Evolutionary conservation across 768 basidiomycete genomes (phyloP).

Genomic region (Punctularia strigosozonata): DNA sequence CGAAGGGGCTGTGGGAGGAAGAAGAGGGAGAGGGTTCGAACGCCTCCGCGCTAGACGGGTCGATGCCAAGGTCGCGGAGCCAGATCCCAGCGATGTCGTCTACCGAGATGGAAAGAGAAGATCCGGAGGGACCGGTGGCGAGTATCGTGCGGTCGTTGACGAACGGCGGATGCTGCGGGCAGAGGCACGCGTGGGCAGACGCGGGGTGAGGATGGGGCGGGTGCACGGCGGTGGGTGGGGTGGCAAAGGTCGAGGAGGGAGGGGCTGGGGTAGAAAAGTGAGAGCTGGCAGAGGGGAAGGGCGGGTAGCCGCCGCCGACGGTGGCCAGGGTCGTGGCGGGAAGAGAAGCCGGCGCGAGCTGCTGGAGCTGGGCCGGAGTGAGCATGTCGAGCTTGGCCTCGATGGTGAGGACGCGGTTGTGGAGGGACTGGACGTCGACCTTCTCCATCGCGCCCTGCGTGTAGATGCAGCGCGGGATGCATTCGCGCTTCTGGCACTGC

Average conservation of each 20-base stretch:
- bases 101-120: constrained; percentile 39
- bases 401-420: constrained; percentile 66
- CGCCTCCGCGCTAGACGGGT: constrained; percentile 14
- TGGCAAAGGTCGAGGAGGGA: background rate
- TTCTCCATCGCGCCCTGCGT: constrained; percentile 79
- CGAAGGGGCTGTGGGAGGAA: constrained; percentile 4
- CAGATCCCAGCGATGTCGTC: constrained; percentile 51
- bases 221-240: too few species aligned
- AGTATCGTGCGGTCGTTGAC: constrained; percentile 27
- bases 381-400: constrained; percentile 35
- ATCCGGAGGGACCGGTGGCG: constrained; percentile 25
- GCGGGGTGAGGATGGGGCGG: too few species aligned
- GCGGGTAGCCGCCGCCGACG: constrained; percentile 7
- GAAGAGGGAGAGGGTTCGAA: constrained; percentile 9
- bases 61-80: constrained; percentile 41
- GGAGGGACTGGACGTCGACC: constrained; percentile 76
- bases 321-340: constrained; percentile 11
- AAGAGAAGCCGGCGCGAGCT: too few species aligned
- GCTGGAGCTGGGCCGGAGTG: background rate
- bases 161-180: too few species aligned
- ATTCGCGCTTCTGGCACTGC: constrained; percentile 71
- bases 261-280: constrained; percentile 4
- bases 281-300: constrained; percentile 7
- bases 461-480: constrained; percentile 59
- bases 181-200: too few species aligned